Percentiles rank a stretch among this genome's conserved stretches.
These are phyloP conservation scores for Neofusicoccum cordaticola DNA, from an alignment of 2,329 filamentous ascomycete species.

Conservation along the genomic window DNA sequence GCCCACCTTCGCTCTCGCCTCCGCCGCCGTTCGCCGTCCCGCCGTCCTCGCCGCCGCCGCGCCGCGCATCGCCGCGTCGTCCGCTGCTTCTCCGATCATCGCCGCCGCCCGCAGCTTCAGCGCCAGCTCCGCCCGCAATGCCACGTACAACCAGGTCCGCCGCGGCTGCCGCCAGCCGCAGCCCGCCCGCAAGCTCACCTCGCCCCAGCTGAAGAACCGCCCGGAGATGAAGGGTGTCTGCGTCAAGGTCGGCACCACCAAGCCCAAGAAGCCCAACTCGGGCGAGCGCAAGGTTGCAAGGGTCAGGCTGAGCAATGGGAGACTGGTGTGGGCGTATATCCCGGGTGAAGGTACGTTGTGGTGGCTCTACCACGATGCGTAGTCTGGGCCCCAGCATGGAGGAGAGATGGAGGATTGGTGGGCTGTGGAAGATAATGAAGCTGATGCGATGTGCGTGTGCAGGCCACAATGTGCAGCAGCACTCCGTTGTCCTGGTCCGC, in stretches of 20 bases:
- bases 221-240: constrained; percentile 95
- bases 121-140: constrained; percentile 35
- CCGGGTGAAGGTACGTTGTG: constrained; percentile 71
- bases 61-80: constrained; percentile 4
- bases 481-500: constrained; percentile 93
- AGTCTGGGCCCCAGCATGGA: too few species aligned
- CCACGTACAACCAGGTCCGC: constrained; percentile 51
- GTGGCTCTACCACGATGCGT: neutral
- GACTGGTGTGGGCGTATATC: constrained; percentile 88
- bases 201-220: constrained; percentile 73
- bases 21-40: neutral
- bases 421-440: constrained; percentile 18
- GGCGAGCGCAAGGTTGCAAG: constrained; percentile 94
- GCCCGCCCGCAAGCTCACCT: constrained; percentile 79
- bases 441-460: neutral
- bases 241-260: constrained; percentile 86
- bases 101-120: constrained; percentile 36
- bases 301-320: constrained; percentile 82
- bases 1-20: neutral
- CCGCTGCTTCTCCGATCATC: neutral
- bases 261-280: constrained; percentile 98
- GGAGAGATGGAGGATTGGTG: neutral
- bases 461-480: constrained; percentile 97
- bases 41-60: neutral
- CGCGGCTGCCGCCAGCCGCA: constrained; percentile 76